Conservation (phyloP, 176 grass and related monocot species). For the Ampelocalamus luodianensis region DNA sequence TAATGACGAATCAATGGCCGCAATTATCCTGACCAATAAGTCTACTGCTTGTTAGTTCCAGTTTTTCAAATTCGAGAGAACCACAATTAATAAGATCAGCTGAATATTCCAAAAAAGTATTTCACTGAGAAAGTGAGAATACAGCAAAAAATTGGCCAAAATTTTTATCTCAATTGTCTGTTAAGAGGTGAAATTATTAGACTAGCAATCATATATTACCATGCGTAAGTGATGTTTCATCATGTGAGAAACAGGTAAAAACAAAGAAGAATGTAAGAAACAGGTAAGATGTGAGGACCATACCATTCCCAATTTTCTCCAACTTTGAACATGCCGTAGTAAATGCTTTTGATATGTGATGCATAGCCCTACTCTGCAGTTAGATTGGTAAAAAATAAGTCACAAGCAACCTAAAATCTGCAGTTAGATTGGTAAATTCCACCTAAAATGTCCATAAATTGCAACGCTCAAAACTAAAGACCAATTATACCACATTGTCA, state of each 20-base stretch:
- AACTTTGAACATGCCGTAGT: constrained; percentile 71
- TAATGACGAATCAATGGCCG: not conserved
- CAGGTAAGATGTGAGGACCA: constrained; percentile 14
- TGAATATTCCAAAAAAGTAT: not conserved
- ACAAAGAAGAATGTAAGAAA: not conserved
- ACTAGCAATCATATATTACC: not conserved
- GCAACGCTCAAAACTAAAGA: not conserved
- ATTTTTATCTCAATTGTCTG: not conserved
- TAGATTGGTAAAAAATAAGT: not conserved
- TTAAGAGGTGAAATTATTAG: not conserved
- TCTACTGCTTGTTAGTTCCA: not conserved
- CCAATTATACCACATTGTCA: not conserved
- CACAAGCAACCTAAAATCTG: not conserved
- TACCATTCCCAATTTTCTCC: constrained; percentile 91
- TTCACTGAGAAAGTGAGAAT: not conserved
- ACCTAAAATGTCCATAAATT: constrained; percentile 4
- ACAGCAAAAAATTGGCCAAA: not conserved
- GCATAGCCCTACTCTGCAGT: constrained; percentile 74
- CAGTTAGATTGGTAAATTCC: not conserved
- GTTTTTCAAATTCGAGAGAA: not conserved
- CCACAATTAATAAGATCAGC: not conserved
- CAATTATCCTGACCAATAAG: constrained; percentile 6
- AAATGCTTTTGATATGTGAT: constrained; percentile 96
- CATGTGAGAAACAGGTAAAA: constrained; percentile 11
- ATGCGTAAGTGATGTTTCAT: not conserved